Percentiles rank a stretch among this genome's conserved stretches.
phyloP scores from a whole-genome alignment of 768 basidiomycete species.

The Tulasnella sp. region DNA sequence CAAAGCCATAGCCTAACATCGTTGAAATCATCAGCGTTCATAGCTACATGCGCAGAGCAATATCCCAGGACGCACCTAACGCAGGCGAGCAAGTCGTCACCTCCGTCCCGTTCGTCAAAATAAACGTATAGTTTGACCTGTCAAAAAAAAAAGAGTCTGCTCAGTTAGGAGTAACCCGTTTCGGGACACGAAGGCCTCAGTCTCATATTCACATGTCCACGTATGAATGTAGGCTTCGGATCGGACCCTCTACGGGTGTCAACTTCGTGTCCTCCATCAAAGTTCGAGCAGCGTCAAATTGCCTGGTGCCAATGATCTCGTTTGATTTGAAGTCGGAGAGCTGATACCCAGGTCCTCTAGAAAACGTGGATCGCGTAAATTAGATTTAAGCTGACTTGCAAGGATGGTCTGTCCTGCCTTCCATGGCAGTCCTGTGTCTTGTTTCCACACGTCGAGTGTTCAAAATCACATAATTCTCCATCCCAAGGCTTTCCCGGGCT shows the following conservation, averaged over 20 bases:
- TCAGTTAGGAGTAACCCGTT: background rate
- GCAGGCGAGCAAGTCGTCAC: constrained; percentile 70
- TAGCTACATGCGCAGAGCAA: background rate
- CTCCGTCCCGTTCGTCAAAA: constrained; percentile 50
- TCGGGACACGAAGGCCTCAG: too few species aligned
- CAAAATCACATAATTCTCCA: constrained; percentile 55
- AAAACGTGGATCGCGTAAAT: too few species aligned
- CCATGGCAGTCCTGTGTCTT: constrained; percentile 58
- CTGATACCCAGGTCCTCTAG: constrained; percentile 62
- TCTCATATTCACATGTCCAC: constrained; percentile 67
- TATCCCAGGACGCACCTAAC: constrained; percentile 38
- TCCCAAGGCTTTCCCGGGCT: constrained; percentile 58
- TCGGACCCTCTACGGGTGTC: constrained; percentile 42
- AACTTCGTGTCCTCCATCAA: constrained; percentile 48
- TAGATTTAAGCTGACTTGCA: too few species aligned
- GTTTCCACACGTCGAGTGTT: constrained; percentile 66
- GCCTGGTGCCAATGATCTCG: constrained; percentile 53
- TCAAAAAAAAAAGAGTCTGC: background rate
- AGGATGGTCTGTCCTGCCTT: constrained; percentile 34
- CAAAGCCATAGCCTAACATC: constrained; percentile 55
- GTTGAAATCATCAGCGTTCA: background rate
- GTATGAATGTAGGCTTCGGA: constrained; percentile 60
- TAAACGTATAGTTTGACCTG: constrained; percentile 57
- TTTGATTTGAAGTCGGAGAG: constrained; percentile 69
- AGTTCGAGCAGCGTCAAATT: constrained; percentile 55